A percentile compares a stretch with the other conserved stretches of the same genome.
Evolutionary conservation across 805 yeast genomes (phyloP).

Genomic region (Jamesozyma jinghongensis): DNA sequence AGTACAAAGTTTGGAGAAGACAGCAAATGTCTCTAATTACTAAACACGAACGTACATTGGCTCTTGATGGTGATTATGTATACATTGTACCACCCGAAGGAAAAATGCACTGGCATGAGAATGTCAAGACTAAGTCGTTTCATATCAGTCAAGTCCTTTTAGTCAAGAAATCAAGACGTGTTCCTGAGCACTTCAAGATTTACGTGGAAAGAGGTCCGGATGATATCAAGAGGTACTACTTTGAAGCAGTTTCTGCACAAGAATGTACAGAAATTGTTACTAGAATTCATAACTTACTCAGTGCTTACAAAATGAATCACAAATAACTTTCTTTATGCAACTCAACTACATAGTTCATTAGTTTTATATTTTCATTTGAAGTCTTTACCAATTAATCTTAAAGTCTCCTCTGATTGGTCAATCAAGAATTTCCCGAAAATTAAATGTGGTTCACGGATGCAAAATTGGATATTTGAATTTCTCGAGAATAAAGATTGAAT

Average conservation of each 20-base stretch:
- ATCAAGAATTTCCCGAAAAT: neutral
- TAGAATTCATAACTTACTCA: constrained; percentile 51
- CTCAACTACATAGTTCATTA: too few relatives aligned
- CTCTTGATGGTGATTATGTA: constrained; percentile 90
- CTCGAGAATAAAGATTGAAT: too few relatives aligned
- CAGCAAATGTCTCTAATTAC: constrained; percentile 72
- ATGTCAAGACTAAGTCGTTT: constrained; percentile 76
- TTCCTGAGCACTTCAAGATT: constrained; percentile 73
- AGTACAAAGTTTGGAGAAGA: constrained; percentile 82
- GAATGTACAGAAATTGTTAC: constrained; percentile 69
- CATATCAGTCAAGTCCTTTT: constrained; percentile 70
- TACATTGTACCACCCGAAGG: constrained; percentile 76
- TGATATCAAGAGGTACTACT: constrained; percentile 73
- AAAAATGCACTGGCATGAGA: constrained; percentile 63
- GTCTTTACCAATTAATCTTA: neutral
- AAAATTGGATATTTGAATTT: too few relatives aligned
- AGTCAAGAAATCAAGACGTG: constrained; percentile 67
- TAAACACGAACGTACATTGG: constrained; percentile 72
- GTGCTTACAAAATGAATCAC: constrained; percentile 42
- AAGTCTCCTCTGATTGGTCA: constrained; percentile 1
- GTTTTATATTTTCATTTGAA: neutral
- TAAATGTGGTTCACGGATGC: neutral
- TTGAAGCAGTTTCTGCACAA: constrained; percentile 57
- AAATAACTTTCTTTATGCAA: constrained; percentile 6
- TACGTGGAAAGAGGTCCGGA: constrained; percentile 54